These are phyloP conservation scores for Fraxinus americana DNA, from an alignment of 257 asterid genomes.

Conservation along the genomic window DNA sequence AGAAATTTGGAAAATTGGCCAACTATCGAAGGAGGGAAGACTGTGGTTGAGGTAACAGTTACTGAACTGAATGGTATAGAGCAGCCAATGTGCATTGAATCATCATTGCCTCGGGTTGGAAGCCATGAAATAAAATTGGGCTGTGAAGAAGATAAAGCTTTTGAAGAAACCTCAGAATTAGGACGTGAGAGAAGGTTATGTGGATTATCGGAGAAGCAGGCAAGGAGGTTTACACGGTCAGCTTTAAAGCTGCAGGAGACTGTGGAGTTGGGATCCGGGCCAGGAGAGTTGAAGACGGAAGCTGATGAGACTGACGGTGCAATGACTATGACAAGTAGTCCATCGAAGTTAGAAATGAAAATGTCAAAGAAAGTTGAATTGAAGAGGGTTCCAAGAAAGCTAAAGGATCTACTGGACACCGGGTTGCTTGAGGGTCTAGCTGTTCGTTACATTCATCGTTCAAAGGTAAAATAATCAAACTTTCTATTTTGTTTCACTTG, in stretches of 20 bases:
- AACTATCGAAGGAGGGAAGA: constrained; percentile 16
- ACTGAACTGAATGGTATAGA: constrained; percentile 23
- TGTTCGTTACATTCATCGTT: constrained; percentile 62
- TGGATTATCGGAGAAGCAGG: constrained; percentile 33
- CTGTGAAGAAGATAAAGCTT: constrained; percentile 23
- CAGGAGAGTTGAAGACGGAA: constrained; percentile 25
- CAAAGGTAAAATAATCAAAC: constrained; percentile 50
- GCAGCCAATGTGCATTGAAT: constrained; percentile 28
- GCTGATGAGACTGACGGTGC: constrained; percentile 23
- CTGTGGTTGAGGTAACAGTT: constrained; percentile 28
- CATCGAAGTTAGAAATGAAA: constrained; percentile 60
- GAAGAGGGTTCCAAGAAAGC: constrained; percentile 53
- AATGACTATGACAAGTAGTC: constrained; percentile 32
- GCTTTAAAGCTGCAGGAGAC: constrained; percentile 39
- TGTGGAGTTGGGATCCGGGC: constrained; percentile 28
- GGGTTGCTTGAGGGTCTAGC: constrained; percentile 81
- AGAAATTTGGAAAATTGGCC: constrained; percentile 30
- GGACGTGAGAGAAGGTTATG: constrained; percentile 34
- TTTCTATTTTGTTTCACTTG: not conserved
- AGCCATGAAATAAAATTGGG: constrained; percentile 20
- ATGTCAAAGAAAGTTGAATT: constrained; percentile 67
- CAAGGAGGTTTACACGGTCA: constrained; percentile 66
- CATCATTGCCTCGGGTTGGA: constrained; percentile 30
- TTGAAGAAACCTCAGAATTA: constrained; percentile 17
- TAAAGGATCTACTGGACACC: constrained; percentile 81